phyloP scores from a whole-genome alignment of 148 eudicot genomes.

The Spergularia marina region DNA sequence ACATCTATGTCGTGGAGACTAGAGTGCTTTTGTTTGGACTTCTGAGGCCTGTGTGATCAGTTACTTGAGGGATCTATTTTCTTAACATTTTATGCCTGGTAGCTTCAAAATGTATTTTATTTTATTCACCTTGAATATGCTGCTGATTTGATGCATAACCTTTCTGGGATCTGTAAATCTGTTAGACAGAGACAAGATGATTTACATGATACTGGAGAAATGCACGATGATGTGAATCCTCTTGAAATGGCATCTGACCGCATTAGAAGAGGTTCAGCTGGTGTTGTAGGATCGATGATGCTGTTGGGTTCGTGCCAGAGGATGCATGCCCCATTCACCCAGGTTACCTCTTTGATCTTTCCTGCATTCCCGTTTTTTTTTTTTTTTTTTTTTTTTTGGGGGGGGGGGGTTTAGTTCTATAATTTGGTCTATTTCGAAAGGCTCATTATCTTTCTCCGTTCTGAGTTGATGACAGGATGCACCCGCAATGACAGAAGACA shows the following conservation, averaged over 20 bases:
- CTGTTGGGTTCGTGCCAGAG: slow-evolving; percentile 60
- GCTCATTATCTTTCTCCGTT: slow-evolving; percentile 1
- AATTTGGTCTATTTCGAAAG: neutral
- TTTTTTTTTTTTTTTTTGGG: slow-evolving; percentile 1
- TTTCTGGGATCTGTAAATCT: slow-evolving; percentile 30
- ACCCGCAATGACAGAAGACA: slow-evolving; percentile 97
- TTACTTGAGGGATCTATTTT: neutral
- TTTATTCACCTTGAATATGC: neutral
- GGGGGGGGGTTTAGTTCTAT: neutral
- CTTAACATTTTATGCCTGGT: neutral
- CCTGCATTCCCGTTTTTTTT: slow-evolving; percentile 1
- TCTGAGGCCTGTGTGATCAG: neutral
- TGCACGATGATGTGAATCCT: slow-evolving; percentile 19
- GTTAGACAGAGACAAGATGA: slow-evolving; percentile 33
- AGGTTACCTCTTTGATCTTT: slow-evolving; percentile 42
- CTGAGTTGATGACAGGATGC: slow-evolving; percentile 54
- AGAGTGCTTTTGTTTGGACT: too few relatives aligned
- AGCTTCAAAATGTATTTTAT: neutral
- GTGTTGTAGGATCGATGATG: slow-evolving; percentile 62
- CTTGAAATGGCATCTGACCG: slow-evolving; percentile 35
- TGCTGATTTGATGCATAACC: slow-evolving; percentile 10
- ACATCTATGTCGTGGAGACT: neutral
- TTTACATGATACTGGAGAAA: slow-evolving; percentile 27
- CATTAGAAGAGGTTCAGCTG: slow-evolving; percentile 71
- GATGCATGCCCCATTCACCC: slow-evolving; percentile 89